Evolutionary conservation across 345 rosid species (phyloP).

Genomic region (Dovyalis caffra): DNA sequence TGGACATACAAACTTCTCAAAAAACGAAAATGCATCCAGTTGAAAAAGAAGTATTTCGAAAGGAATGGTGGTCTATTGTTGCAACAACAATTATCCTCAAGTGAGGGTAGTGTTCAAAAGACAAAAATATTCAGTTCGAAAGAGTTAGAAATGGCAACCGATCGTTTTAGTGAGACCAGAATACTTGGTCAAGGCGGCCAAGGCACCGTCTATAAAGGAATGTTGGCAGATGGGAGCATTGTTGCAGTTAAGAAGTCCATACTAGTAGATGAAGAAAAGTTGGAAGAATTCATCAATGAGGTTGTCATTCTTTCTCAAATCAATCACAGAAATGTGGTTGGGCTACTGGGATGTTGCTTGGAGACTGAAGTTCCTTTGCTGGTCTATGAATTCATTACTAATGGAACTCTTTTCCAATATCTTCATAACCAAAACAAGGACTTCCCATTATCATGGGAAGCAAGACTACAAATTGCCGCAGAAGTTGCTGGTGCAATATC

Average conservation of each 20-base stretch:
- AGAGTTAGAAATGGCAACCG: slow-evolving; percentile 11
- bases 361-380: slow-evolving; percentile 10
- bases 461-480: slow-evolving; percentile 11
- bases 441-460: slow-evolving; percentile 7
- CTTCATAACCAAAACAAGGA: slow-evolving; percentile 10
- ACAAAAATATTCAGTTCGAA: not conserved
- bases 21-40: no score
- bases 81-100: not conserved
- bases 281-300: slow-evolving; percentile 14
- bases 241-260: slow-evolving; percentile 18
- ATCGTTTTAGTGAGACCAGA: slow-evolving; percentile 6
- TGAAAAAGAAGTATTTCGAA: not conserved
- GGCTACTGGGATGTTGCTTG: slow-evolving; percentile 14
- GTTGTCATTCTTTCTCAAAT: slow-evolving; percentile 18
- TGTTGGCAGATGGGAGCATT: slow-evolving; percentile 6
- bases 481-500: slow-evolving; percentile 19
- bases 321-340: slow-evolving; percentile 17
- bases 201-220: slow-evolving; percentile 17
- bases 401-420: slow-evolving; percentile 9
- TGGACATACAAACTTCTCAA: no score
- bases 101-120: not conserved
- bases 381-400: slow-evolving; percentile 16
- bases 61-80: slow-evolving; percentile 1
- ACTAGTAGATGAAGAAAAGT: not conserved
- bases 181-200: slow-evolving; percentile 19